A percentile compares a stretch with the other conserved stretches of the same genome.
Evolutionary conservation across 192 early-diverging fungal species (phyloP).

Genomic region (Coemansia sp.): DNA sequence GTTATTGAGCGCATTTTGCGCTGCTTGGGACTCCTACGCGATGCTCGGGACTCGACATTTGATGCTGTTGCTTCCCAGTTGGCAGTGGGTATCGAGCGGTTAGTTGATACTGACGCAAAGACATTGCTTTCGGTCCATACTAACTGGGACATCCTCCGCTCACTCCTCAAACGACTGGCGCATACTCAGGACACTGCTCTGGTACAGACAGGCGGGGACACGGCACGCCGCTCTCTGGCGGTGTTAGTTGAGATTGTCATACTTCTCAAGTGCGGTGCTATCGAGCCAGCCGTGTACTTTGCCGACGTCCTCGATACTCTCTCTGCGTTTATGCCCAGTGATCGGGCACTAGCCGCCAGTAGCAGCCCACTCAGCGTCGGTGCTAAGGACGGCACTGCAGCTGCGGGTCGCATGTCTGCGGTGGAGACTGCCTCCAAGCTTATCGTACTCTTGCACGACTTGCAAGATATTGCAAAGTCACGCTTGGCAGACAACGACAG

Average conservation of each 20-base stretch:
- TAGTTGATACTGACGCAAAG: conserved; percentile 32
- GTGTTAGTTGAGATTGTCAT: conserved; percentile 43
- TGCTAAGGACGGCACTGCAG: background rate
- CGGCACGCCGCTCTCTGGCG: conserved; percentile 22
- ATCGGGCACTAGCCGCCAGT: conserved; percentile 28
- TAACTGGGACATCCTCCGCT: conserved; percentile 48
- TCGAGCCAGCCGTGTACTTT: conserved; percentile 39
- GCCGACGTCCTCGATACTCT: conserved; percentile 39
- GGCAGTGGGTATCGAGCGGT: conserved; percentile 31
- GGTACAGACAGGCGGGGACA: conserved; percentile 15
- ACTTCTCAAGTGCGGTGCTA: conserved; percentile 38
- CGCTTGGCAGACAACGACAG: conserved; percentile 9
- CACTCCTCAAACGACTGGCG: conserved; percentile 48
- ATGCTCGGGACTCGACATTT: conserved; percentile 59
- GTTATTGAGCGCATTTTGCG: conserved; percentile 43
- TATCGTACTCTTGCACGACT: conserved; percentile 33
- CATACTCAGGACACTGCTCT: conserved; percentile 24
- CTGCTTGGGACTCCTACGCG: conserved; percentile 57
- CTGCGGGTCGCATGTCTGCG: conserved; percentile 20
- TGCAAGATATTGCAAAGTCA: conserved; percentile 45
- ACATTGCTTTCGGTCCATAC: conserved; percentile 18
- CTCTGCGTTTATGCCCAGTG: conserved; percentile 43
- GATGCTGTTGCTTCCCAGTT: conserved; percentile 42
- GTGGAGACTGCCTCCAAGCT: conserved; percentile 37
- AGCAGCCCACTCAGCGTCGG: background rate